A percentile compares a stretch with the other conserved stretches of the same genome.
Evolutionary conservation across 805 yeast genomes (phyloP).

Genomic region (Saccharomycopsis synnaedendra): DNA sequence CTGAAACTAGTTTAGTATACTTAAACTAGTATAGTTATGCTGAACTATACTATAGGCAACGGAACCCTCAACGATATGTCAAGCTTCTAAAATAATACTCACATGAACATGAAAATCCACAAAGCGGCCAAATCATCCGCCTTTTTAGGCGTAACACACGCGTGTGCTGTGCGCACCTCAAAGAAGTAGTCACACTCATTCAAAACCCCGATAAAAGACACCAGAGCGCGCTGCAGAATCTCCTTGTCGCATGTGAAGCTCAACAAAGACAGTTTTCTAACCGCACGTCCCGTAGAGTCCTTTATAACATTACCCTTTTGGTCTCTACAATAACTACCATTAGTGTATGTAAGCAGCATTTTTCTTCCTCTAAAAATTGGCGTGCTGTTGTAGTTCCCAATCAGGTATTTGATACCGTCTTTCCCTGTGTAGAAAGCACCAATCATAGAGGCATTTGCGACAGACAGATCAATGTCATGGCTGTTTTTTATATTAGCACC

Average conservation of each 20-base stretch:
- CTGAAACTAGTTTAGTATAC: background rate
- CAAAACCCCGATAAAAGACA: constrained; percentile 58
- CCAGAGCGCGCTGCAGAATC: constrained; percentile 48
- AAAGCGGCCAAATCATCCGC: constrained; percentile 53
- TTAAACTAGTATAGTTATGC: too few relatives aligned
- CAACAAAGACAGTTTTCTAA: constrained; percentile 52
- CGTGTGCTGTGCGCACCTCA: constrained; percentile 76
- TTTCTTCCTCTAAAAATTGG: constrained; percentile 68
- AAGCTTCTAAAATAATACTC: constrained; percentile 24
- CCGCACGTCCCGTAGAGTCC: constrained; percentile 33
- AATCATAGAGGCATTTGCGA: constrained; percentile 30
- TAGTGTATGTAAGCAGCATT: constrained; percentile 53
- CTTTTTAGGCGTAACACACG: constrained; percentile 71
- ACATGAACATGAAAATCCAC: constrained; percentile 50
- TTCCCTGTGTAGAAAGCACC: constrained; percentile 48
- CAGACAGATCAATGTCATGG: constrained; percentile 15
- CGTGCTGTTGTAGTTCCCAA: constrained; percentile 48
- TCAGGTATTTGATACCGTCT: constrained; percentile 34
- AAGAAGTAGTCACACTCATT: constrained; percentile 77
- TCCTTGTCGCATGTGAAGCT: constrained; percentile 76
- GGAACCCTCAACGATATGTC: constrained; percentile 26
- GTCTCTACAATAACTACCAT: constrained; percentile 49
- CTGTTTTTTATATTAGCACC: constrained; percentile 22
- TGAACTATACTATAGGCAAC: constrained; percentile 27
- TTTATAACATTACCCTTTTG: constrained; percentile 15